Percentiles rank a stretch among this genome's conserved stretches.
Evolutionary conservation across 306 rosid species (phyloP).

Genomic region (Alnus rubra): DNA sequence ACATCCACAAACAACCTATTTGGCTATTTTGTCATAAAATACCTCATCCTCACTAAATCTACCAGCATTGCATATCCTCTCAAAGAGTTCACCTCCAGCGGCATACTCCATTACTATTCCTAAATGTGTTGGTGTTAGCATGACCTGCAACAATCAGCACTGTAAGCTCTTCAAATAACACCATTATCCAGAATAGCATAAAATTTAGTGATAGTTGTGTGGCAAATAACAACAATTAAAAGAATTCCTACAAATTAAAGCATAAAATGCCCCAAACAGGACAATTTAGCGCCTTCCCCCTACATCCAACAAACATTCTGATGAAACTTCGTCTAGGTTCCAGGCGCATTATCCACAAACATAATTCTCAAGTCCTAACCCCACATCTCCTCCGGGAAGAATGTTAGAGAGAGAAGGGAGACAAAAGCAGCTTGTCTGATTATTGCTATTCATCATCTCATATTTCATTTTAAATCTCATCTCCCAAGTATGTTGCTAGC

Average conservation of each 20-base stretch:
- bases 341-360: background rate
- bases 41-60: conserved; percentile 91
- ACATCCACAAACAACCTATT: background rate
- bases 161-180: conserved; percentile 25
- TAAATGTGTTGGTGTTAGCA: conserved; percentile 79
- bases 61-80: conserved; percentile 71
- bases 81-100: conserved; percentile 81
- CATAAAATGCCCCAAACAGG: background rate
- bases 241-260: background rate
- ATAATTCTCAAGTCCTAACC: background rate
- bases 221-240: background rate
- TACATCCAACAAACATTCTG: background rate
- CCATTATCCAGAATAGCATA: background rate
- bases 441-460: background rate
- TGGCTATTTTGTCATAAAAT: conserved; percentile 1
- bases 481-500: background rate
- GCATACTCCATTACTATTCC: conserved; percentile 93
- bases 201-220: no score
- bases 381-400: background rate
- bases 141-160: conserved; percentile 50
- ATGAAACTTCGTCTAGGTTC: background rate
- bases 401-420: background rate
- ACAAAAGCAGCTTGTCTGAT: background rate
- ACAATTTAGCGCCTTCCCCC: background rate
- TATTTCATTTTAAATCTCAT: background rate